Evolutionary conservation across 306 rosid genomes (phyloP).

Genomic region (Quercus wislizeni): DNA sequence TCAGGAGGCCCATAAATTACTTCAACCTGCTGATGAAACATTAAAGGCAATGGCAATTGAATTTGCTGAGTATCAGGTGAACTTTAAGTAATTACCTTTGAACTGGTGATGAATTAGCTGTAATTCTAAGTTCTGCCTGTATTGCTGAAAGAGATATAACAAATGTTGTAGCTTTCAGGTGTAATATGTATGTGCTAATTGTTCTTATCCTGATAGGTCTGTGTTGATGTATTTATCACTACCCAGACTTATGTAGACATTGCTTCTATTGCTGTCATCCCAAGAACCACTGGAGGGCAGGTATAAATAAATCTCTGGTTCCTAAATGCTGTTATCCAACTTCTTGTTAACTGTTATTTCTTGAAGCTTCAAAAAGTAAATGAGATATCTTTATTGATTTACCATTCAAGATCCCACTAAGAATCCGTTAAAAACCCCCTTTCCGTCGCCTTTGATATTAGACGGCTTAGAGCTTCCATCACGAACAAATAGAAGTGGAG

Average conservation of each 20-base stretch:
- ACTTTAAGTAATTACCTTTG: slow-evolving; percentile 7
- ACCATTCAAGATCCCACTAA: too few relatives aligned
- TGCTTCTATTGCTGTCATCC: slow-evolving; percentile 85
- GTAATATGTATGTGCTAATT: slow-evolving; percentile 17
- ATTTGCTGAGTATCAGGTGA: slow-evolving; percentile 94
- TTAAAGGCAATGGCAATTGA: slow-evolving; percentile 87
- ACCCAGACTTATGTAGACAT: slow-evolving; percentile 84
- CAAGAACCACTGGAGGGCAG: slow-evolving; percentile 99
- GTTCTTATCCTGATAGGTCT: slow-evolving; percentile 54
- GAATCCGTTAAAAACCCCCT: too few relatives aligned
- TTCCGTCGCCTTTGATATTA: too few relatives aligned
- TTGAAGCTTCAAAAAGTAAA: too few relatives aligned
- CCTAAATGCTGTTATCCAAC: too few relatives aligned
- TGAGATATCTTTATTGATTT: too few relatives aligned
- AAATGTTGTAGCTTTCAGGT: slow-evolving; percentile 2
- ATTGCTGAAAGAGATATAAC: background rate
- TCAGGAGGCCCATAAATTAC: slow-evolving; percentile 96
- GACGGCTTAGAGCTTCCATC: too few relatives aligned
- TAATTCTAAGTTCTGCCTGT: too few relatives aligned
- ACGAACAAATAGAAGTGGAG: too few relatives aligned
- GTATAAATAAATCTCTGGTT: slow-evolving; percentile 33
- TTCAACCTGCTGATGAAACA: slow-evolving; percentile 85
- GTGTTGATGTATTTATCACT: slow-evolving; percentile 90
- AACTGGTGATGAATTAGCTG: background rate
- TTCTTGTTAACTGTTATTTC: too few relatives aligned